Conservation (phyloP, 352 stramenopile genomes). For the Phytophthora pseudosyringae region DNA sequence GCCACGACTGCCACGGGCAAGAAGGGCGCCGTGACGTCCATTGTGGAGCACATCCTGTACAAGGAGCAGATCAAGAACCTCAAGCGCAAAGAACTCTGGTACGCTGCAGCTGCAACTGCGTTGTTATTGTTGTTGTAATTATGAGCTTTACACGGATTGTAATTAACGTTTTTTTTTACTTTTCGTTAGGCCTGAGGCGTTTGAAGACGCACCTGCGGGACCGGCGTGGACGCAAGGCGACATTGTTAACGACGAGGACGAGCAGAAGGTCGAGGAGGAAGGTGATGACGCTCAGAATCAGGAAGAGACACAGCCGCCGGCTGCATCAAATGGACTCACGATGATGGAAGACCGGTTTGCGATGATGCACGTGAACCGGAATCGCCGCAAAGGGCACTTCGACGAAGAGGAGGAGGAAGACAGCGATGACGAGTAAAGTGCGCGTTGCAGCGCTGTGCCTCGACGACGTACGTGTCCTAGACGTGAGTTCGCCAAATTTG, state of each 20-base stretch:
- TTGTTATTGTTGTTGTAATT: too few relatives aligned
- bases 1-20: slow-evolving; percentile 81
- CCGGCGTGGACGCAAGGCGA: slow-evolving; percentile 17
- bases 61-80: slow-evolving; percentile 99
- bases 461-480: slow-evolving; percentile 1
- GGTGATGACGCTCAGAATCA: slow-evolving; percentile 14
- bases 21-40: slow-evolving; percentile 90
- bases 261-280: slow-evolving; percentile 25
- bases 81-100: slow-evolving; percentile 94
- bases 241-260: slow-evolving; percentile 17
- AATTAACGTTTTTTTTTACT: not conserved
- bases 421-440: slow-evolving; percentile 48
- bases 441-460: not conserved
- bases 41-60: slow-evolving; percentile 97
- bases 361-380: slow-evolving; percentile 75
- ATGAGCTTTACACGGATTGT: too few relatives aligned
- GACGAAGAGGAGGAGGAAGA: slow-evolving; percentile 76
- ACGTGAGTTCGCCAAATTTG: slow-evolving; percentile 31
- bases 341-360: slow-evolving; percentile 63
- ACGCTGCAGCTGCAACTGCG: slow-evolving; percentile 3
- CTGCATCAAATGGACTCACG: slow-evolving; percentile 52
- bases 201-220: slow-evolving; percentile 38
- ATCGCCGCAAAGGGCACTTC: slow-evolving; percentile 78
- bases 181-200: slow-evolving; percentile 56
- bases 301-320: slow-evolving; percentile 14